A percentile compares a stretch with the other conserved stretches of the same genome.
phyloP scores from a whole-genome alignment of 805 yeast species.

The Teunomyces lycoperdinae region DNA sequence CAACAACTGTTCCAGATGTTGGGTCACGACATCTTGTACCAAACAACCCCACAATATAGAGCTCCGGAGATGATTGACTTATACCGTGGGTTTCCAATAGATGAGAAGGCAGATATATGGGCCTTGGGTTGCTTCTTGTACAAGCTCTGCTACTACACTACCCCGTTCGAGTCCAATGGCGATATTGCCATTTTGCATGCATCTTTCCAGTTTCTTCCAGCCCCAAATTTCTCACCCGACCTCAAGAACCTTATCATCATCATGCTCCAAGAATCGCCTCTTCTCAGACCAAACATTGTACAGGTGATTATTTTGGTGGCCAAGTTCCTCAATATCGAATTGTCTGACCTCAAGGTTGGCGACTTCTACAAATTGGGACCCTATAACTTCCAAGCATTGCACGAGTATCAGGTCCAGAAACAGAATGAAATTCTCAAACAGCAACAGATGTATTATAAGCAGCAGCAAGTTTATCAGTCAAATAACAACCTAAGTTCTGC shows the following conservation, averaged over 20 bases:
- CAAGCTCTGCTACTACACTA: slow-evolving; percentile 86
- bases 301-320: slow-evolving; percentile 71
- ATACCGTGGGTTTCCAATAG: slow-evolving; percentile 76
- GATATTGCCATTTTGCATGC: slow-evolving; percentile 87
- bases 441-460: slow-evolving; percentile 40
- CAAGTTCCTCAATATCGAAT: slow-evolving; percentile 43
- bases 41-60: slow-evolving; percentile 94
- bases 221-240: slow-evolving; percentile 67
- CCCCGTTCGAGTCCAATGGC: slow-evolving; percentile 90
- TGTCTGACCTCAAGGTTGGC: slow-evolving; percentile 26
- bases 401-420: slow-evolving; percentile 44
- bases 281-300: slow-evolving; percentile 79
- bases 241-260: slow-evolving; percentile 73
- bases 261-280: slow-evolving; percentile 80
- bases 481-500: background rate
- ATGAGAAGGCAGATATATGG: slow-evolving; percentile 94
- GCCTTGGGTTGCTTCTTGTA: slow-evolving; percentile 91
- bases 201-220: slow-evolving; percentile 68
- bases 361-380: slow-evolving; percentile 53
- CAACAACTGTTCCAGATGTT: slow-evolving; percentile 70
- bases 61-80: slow-evolving; percentile 96
- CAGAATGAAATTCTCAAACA: slow-evolving; percentile 34
- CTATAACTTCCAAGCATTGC: slow-evolving; percentile 55
- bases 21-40: slow-evolving; percentile 80
- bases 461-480: slow-evolving; percentile 25